Evolutionary conservation across 768 basidiomycete species (phyloP).

Genomic region (Chlorophyllum brunneum): DNA sequence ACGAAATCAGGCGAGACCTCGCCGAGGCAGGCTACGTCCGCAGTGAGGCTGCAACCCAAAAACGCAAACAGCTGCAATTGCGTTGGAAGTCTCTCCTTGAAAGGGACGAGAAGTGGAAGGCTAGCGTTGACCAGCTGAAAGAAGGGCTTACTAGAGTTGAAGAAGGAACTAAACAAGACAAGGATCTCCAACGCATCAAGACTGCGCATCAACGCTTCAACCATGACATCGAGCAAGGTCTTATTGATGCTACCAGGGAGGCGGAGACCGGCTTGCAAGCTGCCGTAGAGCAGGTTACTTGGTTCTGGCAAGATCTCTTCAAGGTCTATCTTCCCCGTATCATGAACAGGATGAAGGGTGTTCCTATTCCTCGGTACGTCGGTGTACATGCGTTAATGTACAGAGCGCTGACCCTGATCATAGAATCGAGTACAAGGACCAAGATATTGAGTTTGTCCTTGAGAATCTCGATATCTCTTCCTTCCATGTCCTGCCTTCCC

Average conservation of each 20-base stretch:
- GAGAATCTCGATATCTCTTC: constrained; percentile 72
- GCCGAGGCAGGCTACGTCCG: constrained; percentile 49
- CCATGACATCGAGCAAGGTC: constrained; percentile 42
- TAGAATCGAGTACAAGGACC: constrained; percentile 71
- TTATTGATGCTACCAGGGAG: constrained; percentile 30
- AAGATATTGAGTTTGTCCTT: constrained; percentile 67
- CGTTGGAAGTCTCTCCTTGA: constrained; percentile 51
- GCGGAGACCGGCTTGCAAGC: constrained; percentile 43
- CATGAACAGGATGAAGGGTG: constrained; percentile 46
- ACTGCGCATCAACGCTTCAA: constrained; percentile 47
- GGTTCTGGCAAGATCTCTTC: constrained; percentile 82
- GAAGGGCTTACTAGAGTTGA: constrained; percentile 41
- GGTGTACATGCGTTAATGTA: neutral
- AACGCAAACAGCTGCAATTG: constrained; percentile 39
- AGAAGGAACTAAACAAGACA: constrained; percentile 41
- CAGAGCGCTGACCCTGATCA: neutral
- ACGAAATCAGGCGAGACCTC: constrained; percentile 40
- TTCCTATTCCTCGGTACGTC: constrained; percentile 66
- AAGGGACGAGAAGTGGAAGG: constrained; percentile 50
- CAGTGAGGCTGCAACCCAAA: constrained; percentile 40
- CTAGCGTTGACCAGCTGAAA: constrained; percentile 42
- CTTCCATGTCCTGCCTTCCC: constrained; percentile 63
- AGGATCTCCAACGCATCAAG: constrained; percentile 43
- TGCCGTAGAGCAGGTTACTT: constrained; percentile 57
- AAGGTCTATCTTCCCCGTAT: constrained; percentile 71